Evolutionary conservation across 2,329 filamentous ascomycete genomes (phyloP).

Genomic region (Curvularia sp.): DNA sequence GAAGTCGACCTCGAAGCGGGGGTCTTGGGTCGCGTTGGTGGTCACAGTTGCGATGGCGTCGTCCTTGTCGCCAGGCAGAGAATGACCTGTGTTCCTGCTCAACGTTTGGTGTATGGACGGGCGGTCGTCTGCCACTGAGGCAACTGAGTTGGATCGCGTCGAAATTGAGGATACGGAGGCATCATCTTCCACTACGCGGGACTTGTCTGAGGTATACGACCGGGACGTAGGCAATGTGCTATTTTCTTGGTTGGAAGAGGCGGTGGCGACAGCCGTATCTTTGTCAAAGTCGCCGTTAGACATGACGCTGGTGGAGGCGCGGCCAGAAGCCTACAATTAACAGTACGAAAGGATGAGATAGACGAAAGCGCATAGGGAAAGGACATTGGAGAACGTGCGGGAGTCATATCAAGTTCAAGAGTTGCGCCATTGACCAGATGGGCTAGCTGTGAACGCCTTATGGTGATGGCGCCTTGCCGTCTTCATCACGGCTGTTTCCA

Average conservation of each 20-base stretch:
- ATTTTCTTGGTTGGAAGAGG: not conserved
- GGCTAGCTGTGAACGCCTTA: slow-evolving; percentile 13
- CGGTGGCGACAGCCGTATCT: slow-evolving; percentile 16
- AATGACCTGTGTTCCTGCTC: slow-evolving; percentile 45
- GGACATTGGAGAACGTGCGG: not conserved
- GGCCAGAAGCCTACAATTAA: slow-evolving; percentile 6
- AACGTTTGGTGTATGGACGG: slow-evolving; percentile 44
- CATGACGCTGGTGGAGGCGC: slow-evolving; percentile 19
- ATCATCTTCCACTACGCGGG: slow-evolving; percentile 13
- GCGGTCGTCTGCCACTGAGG: slow-evolving; percentile 31
- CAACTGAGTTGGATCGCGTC: slow-evolving; percentile 29
- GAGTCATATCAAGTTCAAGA: not conserved
- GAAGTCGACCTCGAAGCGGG: slow-evolving; percentile 77
- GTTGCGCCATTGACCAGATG: slow-evolving; percentile 8
- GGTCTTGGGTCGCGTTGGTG: slow-evolving; percentile 53
- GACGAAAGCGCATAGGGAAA: not conserved
- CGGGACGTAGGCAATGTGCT: not conserved
- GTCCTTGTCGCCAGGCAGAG: slow-evolving; percentile 35
- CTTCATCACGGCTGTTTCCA: slow-evolving; percentile 6
- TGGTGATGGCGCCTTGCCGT: slow-evolving; percentile 5
- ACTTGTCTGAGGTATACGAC: slow-evolving; percentile 13
- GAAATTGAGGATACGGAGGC: slow-evolving; percentile 38
- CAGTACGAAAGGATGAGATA: not conserved
- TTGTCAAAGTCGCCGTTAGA: slow-evolving; percentile 13
- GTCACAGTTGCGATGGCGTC: slow-evolving; percentile 39